phyloP scores from a whole-genome alignment of 2,329 filamentous ascomycete species.

The Penicillium oxalicum region DNA sequence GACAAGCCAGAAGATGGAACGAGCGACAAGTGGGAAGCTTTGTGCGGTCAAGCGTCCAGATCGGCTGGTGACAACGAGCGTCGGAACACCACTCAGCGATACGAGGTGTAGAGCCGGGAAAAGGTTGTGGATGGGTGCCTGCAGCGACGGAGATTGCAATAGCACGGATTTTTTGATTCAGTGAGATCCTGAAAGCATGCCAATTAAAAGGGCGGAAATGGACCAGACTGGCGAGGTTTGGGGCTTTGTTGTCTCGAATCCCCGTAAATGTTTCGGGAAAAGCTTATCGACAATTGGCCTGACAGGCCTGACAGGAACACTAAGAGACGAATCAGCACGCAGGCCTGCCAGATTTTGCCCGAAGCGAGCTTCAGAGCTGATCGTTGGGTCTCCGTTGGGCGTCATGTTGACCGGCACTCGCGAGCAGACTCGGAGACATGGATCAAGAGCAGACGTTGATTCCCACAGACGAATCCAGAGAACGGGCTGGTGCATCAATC shows the following conservation, averaged over 20 bases:
- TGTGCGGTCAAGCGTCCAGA: constrained; percentile 28
- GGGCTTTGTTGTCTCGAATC: constrained; percentile 16
- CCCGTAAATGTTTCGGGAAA: constrained; percentile 24
- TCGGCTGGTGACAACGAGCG: constrained; percentile 23
- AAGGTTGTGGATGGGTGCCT: constrained; percentile 27
- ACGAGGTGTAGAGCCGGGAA: constrained; percentile 15
- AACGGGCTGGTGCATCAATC: constrained; percentile 29
- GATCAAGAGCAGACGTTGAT: neutral
- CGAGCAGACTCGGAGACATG: neutral
- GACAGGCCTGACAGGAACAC: constrained; percentile 30
- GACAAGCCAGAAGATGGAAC: constrained; percentile 31
- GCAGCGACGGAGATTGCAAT: constrained; percentile 22
- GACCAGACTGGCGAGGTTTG: constrained; percentile 20
- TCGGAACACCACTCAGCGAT: constrained; percentile 34
- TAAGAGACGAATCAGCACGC: constrained; percentile 36
- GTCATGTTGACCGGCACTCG: neutral
- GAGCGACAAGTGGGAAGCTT: constrained; percentile 36
- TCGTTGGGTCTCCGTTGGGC: constrained; percentile 1
- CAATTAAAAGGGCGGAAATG: constrained; percentile 10
- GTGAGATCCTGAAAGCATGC: constrained; percentile 17
- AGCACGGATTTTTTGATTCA: constrained; percentile 12
- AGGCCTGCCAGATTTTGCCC: constrained; percentile 12
- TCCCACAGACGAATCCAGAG: constrained; percentile 9
- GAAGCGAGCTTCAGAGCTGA: neutral
- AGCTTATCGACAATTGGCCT: constrained; percentile 28